Percentiles rank a stretch among this genome's conserved stretches.
Evolutionary conservation across 805 yeast genomes (phyloP).

Genomic region (Maudiozyma serrabonitensis): DNA sequence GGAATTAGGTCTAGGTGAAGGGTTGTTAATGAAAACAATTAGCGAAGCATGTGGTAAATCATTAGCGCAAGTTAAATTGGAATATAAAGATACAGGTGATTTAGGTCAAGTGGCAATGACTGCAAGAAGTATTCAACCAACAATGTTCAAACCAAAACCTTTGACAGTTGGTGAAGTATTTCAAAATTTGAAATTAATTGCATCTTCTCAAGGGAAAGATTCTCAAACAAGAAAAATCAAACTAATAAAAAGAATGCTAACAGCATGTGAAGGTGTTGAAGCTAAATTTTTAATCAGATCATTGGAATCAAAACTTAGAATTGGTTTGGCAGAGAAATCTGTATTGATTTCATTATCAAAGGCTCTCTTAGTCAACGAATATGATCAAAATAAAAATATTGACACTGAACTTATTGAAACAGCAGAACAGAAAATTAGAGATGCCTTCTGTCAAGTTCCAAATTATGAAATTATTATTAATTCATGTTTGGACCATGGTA

Average conservation of each 20-base stretch:
- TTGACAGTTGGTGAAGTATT: slow-evolving; percentile 69
- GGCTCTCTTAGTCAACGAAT: slow-evolving; percentile 62
- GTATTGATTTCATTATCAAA: slow-evolving; percentile 78
- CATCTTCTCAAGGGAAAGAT: slow-evolving; percentile 66
- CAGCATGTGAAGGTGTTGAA: slow-evolving; percentile 77
- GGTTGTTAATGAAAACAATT: slow-evolving; percentile 76
- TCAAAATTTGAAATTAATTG: slow-evolving; percentile 62
- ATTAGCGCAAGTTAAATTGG: slow-evolving; percentile 55
- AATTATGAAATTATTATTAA: slow-evolving; percentile 74
- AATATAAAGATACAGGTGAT: slow-evolving; percentile 77
- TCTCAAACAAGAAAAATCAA: slow-evolving; percentile 73
- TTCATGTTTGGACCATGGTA: slow-evolving; percentile 57
- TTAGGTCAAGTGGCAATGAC: slow-evolving; percentile 80
- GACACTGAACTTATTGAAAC: slow-evolving; percentile 39
- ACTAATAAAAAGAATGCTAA: slow-evolving; percentile 71
- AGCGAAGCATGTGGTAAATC: slow-evolving; percentile 85
- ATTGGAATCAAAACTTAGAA: slow-evolving; percentile 84
- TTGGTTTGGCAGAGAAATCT: slow-evolving; percentile 90
- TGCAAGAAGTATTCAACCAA: slow-evolving; percentile 75
- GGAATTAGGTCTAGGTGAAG: slow-evolving; percentile 90
- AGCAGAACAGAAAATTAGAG: slow-evolving; percentile 74
- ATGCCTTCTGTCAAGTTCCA: slow-evolving; percentile 83
- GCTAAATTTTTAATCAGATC: slow-evolving; percentile 87
- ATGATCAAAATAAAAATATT: slow-evolving; percentile 23
- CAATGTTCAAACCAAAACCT: slow-evolving; percentile 88